Percentiles rank a stretch among this genome's conserved stretches.
These are phyloP conservation scores for Colletotrichum neosansevieriae DNA, from an alignment of 2,329 filamentous ascomycete genomes.

Conservation along the genomic window DNA sequence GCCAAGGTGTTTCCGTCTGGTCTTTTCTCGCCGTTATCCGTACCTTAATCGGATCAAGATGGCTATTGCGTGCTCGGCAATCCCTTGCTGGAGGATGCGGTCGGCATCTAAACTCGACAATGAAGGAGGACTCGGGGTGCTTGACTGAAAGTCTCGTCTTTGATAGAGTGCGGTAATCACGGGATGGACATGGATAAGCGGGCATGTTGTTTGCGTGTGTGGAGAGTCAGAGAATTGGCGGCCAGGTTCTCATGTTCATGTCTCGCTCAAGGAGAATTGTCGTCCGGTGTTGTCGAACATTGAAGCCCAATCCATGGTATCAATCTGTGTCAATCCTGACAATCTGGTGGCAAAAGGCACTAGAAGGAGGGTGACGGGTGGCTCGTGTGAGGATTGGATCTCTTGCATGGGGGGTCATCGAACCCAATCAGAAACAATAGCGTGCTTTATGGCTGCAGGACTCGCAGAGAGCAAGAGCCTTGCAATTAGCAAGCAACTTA, in stretches of 20 bases:
- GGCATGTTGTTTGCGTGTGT: not conserved
- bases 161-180: slow-evolving; percentile 35
- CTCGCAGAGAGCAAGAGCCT: slow-evolving; percentile 1
- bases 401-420: slow-evolving; percentile 6
- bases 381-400: slow-evolving; percentile 33
- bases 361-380: slow-evolving; percentile 36
- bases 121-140: slow-evolving; percentile 8
- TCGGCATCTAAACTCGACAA: slow-evolving; percentile 7
- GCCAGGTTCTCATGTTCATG: slow-evolving; percentile 19
- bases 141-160: slow-evolving; percentile 21
- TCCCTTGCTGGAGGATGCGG: slow-evolving; percentile 7
- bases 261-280: slow-evolving; percentile 34
- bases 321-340: slow-evolving; percentile 35
- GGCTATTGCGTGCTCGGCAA: slow-evolving; percentile 8
- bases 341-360: slow-evolving; percentile 30
- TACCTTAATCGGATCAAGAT: slow-evolving; percentile 9
- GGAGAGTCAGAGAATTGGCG: not conserved
- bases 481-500: not conserved
- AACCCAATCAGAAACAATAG: slow-evolving; percentile 42
- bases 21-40: slow-evolving; percentile 31
- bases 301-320: slow-evolving; percentile 30
- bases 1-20: slow-evolving; percentile 37
- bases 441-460: slow-evolving; percentile 34
- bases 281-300: slow-evolving; percentile 31
- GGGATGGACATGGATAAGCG: slow-evolving; percentile 8